A percentile compares a stretch with the other conserved stretches of the same genome.
Conservation (phyloP, 306 rosid genomes). For the Quercus bicolor region DNA sequence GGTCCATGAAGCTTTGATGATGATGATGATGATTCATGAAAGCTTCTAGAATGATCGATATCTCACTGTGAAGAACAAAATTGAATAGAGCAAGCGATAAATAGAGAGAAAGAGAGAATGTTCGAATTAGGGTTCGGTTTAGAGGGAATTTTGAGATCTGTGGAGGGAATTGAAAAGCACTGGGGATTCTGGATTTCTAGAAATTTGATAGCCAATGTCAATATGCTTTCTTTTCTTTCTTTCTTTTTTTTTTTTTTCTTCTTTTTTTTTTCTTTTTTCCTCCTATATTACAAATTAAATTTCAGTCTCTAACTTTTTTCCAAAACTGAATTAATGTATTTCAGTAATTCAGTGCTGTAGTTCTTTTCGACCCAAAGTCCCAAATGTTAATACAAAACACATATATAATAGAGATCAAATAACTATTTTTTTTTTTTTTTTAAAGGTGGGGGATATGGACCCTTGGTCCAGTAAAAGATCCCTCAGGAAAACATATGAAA, state of each 20-base stretch:
- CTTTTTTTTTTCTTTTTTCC: too few species aligned
- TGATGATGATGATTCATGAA: slow-evolving; percentile 20
- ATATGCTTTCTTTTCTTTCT: background rate
- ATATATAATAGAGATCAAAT: too few species aligned
- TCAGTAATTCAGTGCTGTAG: too few species aligned
- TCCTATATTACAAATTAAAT: too few species aligned
- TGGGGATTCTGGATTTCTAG: slow-evolving; percentile 25
- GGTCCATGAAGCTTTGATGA: slow-evolving; percentile 38
- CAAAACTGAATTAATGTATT: too few species aligned
- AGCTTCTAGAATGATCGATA: slow-evolving; percentile 34
- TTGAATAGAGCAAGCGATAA: background rate
- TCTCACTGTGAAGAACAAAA: background rate
- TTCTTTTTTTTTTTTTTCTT: background rate
- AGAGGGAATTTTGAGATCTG: slow-evolving; percentile 43
- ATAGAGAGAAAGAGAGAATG: background rate
- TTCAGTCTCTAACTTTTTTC: too few species aligned
- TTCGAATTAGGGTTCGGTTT: slow-evolving; percentile 26
- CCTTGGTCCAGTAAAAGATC: too few species aligned
- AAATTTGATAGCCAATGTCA: background rate
- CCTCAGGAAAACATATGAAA: too few species aligned
- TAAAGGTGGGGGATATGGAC: too few species aligned
- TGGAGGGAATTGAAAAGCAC: slow-evolving; percentile 41
- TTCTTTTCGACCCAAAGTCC: too few species aligned
- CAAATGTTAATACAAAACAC: too few species aligned
- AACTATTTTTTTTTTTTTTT: too few species aligned